Base-by-base conservation (phyloP, 306 rosid genomes). In the Ormosia semicastrata region DNA sequence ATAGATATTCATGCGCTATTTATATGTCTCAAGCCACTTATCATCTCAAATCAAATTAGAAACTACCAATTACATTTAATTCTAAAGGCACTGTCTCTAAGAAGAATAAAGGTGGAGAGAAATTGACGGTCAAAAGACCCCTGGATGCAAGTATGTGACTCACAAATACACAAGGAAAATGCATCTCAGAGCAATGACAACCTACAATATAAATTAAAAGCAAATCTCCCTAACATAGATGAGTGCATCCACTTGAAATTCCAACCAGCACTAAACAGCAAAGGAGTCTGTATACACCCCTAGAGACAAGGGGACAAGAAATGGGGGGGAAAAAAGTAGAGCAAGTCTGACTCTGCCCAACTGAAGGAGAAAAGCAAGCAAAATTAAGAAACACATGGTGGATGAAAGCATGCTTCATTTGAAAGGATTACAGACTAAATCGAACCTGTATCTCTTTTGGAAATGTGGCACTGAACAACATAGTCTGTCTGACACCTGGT, bases 391-490 rank as follows among this genome's bases (percentile, higher is more conserved):
- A 52, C 2, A 49, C 4, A n/a, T 17, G 57, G 18, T 46, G 5
- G 24, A 59, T 43, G 10, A 44, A 66, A 29, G n/a, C 40, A 81
- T 24, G 46, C 69, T 44, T 73, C 80, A 77, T 15, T 57, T 44
- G 17, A 44, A 52, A 76, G 18, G 18, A 62, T 54, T 47, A 46
- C 34, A 66, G 72, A 83, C 18, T 43, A 3, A 52, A 78, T 29
- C 82, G 44, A 33, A 92, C 97, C 94, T 92, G 97, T 73, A 92
- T 92, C 82, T 92, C 97, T 82, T 86, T 90, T 0, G 97, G 97
- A 81, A 92, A 92, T 75, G 97, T 90, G 10, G 97, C 97, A 84
- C 97, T 92, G 80, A 92, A 92, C 72, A 92, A 71, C 97, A 92
- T 87, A 66, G 97, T 92, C 85, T 92, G 97, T 65, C 97, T 87